These are phyloP conservation scores for Lepraria neglecta DNA, from an alignment of 495 filamentous ascomycete species.

Conservation along the genomic window DNA sequence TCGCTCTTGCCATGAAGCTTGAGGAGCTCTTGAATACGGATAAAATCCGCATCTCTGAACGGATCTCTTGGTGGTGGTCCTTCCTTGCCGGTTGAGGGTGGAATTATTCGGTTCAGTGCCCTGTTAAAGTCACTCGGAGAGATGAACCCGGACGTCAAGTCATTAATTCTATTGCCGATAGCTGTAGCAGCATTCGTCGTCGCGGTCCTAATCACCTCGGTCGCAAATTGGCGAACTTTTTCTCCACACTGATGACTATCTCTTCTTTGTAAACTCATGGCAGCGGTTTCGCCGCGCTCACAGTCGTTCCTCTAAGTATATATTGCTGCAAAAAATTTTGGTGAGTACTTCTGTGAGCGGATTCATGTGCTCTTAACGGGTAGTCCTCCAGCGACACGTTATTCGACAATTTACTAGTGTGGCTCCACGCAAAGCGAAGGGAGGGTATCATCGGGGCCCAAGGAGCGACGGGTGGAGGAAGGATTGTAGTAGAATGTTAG, in stretches of 20 bases:
- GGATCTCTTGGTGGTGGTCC: conserved; percentile 9
- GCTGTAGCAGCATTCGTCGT: neutral
- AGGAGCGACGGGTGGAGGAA: too few species aligned
- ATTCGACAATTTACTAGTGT: too few species aligned
- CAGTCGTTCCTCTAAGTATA: neutral
- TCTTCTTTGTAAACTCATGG: neutral
- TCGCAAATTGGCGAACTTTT: conserved; percentile 1
- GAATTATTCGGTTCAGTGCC: conserved; percentile 7
- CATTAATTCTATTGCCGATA: neutral
- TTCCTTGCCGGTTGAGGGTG: neutral
- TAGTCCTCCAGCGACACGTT: too few species aligned
- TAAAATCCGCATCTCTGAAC: conserved; percentile 14
- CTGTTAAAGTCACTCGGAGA: neutral
- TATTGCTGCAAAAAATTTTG: neutral
- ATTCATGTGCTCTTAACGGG: too few species aligned
- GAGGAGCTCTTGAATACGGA: conserved; percentile 5
- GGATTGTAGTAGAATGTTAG: too few species aligned
- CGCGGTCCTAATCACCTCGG: neutral
- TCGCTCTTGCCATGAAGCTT: conserved; percentile 9
- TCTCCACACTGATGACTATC: neutral
- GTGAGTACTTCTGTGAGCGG: neutral
- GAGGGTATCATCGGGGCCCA: too few species aligned
- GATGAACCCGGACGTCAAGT: neutral
- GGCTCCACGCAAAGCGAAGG: too few species aligned
- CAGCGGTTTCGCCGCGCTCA: neutral